Evolutionary conservation across 139 green algal species (phyloP), one percentile per base, ranked within the genome.

Genomic region (Chlorella sorokiniana): DNA sequence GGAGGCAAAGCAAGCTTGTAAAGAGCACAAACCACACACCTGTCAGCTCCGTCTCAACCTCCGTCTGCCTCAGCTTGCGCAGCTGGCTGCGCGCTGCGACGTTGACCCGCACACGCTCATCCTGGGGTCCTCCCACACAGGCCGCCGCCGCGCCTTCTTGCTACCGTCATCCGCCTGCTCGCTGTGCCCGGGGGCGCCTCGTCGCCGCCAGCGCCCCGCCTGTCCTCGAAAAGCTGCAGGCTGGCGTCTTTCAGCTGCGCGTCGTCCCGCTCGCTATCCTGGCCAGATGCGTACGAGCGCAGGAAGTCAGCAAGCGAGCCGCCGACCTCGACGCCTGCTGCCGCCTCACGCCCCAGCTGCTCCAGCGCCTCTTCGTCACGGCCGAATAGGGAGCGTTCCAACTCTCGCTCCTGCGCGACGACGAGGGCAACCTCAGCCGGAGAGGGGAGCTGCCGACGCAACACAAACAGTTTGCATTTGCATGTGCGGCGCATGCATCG

Each of bases 121-220:
- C 92, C 25, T 92, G 89, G 89, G 79, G 86, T 97, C 93, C 14
- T 84, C 70, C 93, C 93, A 96, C 0, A 86, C 93, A 7, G 93
- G 76, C 29, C 23, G 65, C 10, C 85, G 56, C 29, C 61, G 59
- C 59, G n/a, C 52, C 73, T 31, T n/a, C n/a, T n/a, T n/a, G 71
- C 48, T 33, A 22, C 22, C 48, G 71, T 65, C 31, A 38, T 35
- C 44, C 37, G 35, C 65, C 18, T 40, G 37, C 51, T 79, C 52
- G 52, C 3, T 16, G 22, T 59, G 35, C 35, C 45, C 16, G 59
- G 22, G 22, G 22, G 22, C 10, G 75, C 59, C 23, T 62, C 38
- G 20, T 27, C 65, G 20, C 33, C 79, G 6, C 33, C 25, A 38
- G 22, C 52, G 51, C 79, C 79, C 22, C 45, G 40, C 29, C 83